Conservation (phyloP, 2,329 filamentous ascomycete genomes). For the Alternaria gaisen region DNA sequence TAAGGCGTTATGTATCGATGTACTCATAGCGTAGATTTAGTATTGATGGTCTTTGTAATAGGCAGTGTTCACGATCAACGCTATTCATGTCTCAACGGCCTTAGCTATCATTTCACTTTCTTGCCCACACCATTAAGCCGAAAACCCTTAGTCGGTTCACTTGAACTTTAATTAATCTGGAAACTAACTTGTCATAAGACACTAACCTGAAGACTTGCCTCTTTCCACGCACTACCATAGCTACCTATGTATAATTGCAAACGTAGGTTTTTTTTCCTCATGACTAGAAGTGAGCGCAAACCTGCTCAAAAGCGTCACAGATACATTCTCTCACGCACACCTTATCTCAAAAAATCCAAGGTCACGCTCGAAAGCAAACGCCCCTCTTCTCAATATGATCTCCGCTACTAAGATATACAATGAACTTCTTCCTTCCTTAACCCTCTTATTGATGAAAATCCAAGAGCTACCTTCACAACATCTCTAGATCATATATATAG, state of each 20-base stretch:
- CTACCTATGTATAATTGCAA: neutral
- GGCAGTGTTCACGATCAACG: neutral
- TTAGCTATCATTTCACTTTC: neutral
- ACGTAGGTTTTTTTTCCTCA: neutral
- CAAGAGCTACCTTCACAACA: neutral
- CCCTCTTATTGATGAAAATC: neutral
- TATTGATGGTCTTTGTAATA: neutral
- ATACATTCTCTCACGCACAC: neutral
- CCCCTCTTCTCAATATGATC: neutral
- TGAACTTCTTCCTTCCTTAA: neutral
- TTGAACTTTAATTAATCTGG: neutral
- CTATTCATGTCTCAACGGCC: neutral
- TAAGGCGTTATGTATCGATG: neutral
- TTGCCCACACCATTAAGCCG: neutral
- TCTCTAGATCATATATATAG: neutral
- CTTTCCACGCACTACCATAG: neutral
- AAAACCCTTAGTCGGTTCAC: neutral
- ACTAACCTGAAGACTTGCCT: neutral
- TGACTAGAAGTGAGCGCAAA: neutral
- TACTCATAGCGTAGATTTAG: neutral
- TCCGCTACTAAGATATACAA: neutral
- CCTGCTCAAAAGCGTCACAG: neutral
- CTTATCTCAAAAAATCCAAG: neutral
- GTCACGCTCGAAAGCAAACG: neutral
- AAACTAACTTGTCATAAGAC: neutral